phyloP scores from a whole-genome alignment of 31 red algal genomes.

The Odonthalia washingtoniensis region DNA sequence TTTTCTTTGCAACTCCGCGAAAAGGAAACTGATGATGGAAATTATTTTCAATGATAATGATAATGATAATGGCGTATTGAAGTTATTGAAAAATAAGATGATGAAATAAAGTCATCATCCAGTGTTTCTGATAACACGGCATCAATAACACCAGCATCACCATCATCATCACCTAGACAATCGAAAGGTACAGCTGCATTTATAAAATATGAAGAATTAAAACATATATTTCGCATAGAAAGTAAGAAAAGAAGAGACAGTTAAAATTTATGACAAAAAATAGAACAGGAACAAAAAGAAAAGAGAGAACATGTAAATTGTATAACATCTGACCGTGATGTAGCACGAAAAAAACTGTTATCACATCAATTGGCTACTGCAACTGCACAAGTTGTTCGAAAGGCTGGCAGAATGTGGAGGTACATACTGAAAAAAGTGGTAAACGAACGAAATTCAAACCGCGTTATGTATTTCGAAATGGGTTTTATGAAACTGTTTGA shows the following conservation, averaged over 20 bases:
- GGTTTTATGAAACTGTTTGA: no score
- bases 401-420: background rate
- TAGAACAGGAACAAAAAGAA: conserved; percentile 60
- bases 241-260: conserved; percentile 51
- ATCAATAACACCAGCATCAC: no score
- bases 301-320: conserved; percentile 51
- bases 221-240: conserved; percentile 32
- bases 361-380: background rate
- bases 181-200: background rate
- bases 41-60: background rate
- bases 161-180: background rate
- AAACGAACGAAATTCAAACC: no score
- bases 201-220: conserved; percentile 41
- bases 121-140: no score
- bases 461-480: no score
- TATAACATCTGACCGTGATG: conserved; percentile 53
- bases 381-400: conserved; percentile 23
- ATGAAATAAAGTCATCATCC: conserved; percentile 32
- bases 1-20: no score
- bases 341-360: conserved; percentile 26
- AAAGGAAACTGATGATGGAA: no score
- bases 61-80: no score
- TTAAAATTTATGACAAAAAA: conserved; percentile 19
- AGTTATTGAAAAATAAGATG: conserved; percentile 34
- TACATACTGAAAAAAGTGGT: background rate